Percentiles rank a stretch among this genome's conserved stretches.
Evolutionary conservation across 2,329 filamentous ascomycete genomes (phyloP).

Genomic region (Venturia nashicola): DNA sequence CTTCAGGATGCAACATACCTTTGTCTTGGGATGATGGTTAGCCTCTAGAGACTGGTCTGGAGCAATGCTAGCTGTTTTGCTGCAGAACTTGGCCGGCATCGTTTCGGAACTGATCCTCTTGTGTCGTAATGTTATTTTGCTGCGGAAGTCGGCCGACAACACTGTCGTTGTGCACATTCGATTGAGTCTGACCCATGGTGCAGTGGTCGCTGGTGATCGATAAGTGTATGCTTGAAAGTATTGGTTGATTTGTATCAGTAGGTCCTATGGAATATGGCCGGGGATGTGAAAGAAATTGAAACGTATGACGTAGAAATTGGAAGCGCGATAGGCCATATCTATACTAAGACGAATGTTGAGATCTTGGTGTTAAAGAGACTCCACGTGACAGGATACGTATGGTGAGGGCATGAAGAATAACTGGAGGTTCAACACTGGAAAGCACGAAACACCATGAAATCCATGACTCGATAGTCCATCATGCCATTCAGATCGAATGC

Average conservation of each 20-base stretch:
- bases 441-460: background rate
- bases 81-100: background rate
- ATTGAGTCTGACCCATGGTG: background rate
- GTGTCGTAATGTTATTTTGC: background rate
- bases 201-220: background rate
- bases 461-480: background rate
- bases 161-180: background rate
- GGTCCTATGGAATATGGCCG: background rate
- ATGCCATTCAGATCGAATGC: background rate
- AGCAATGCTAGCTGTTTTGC: background rate
- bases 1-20: background rate
- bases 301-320: background rate
- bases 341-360: background rate
- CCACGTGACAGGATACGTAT: background rate
- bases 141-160: background rate
- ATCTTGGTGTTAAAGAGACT: background rate
- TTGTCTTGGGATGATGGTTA: background rate
- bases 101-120: background rate
- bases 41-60: background rate
- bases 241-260: too few relatives aligned
- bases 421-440: background rate
- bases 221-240: too few relatives aligned
- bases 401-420: background rate
- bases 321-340: background rate
- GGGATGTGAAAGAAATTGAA: background rate